Base-by-base conservation (phyloP, 176 grass and related monocot species). In the Musa itinerans region DNA sequence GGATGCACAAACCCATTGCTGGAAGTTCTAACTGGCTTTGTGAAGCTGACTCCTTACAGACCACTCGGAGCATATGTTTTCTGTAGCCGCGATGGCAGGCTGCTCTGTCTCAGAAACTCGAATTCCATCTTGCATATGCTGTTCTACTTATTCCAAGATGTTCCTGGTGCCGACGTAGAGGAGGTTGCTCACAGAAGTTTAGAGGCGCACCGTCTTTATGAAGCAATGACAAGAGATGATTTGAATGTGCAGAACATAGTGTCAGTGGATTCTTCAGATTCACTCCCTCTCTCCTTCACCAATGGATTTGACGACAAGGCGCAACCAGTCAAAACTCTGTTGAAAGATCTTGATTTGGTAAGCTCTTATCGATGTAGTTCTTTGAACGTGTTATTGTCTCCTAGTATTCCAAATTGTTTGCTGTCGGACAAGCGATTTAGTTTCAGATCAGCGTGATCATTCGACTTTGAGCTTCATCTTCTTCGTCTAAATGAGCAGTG, bases 31-130 rank as follows among this genome's bases (percentile, higher is more conserved):
- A 93, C 86, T 76, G 86, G 86, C 53, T 98, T 98, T 77, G 78
- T 93, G 65, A 88, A 91, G 56, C 88, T 98, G 49, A 89, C 90
- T 73, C 94, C 94, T 61, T 98, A 98, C 62, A 85, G 90, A 77
- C 94, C 94, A 66, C 86, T 86, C 25, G 94, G 94, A 53, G 87
- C 80, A 64, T 98, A 88, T 29, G 75, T 83, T 82, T 89, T 98
- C 78, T 65, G 82, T 77, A 82, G 83, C 71, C 82, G 78, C 19
- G 82, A 76, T 49, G 82, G 82, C n/a, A 84, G 81, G 54, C 50
- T 98, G 23, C 61, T 89, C 57, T 80, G 80, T 73, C 80, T 89
- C 56, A 81, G 85, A 78, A 91, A 91, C 70, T 93, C 90, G 53
- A 86, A 91, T 85, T 90, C 88, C 74, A 86, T 93, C 61, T 71